phyloP scores from a whole-genome alignment of 1,284 basidiomycete species.

The Microbotryomycetes sp. region DNA sequence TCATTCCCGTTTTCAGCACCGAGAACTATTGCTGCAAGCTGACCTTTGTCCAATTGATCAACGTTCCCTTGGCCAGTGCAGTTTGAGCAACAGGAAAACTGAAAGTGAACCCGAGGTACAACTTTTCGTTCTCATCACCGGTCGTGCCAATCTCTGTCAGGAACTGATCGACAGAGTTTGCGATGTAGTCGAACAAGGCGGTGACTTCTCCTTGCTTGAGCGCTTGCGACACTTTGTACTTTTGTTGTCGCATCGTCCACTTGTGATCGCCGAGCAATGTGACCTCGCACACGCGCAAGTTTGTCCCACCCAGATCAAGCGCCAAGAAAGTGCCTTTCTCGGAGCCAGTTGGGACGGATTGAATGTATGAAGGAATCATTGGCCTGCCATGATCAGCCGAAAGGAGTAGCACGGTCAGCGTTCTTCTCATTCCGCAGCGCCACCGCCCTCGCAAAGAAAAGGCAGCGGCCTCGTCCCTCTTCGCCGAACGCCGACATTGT shows the following conservation, averaged over 20 bases:
- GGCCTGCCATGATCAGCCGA: slow-evolving; percentile 24
- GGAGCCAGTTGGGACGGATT: slow-evolving; percentile 77
- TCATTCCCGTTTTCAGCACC: slow-evolving; percentile 1
- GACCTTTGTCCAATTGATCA: slow-evolving; percentile 90
- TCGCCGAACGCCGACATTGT: neutral
- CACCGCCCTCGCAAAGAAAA: neutral
- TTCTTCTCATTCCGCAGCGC: neutral
- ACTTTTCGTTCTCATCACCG: slow-evolving; percentile 44
- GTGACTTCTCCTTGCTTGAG: slow-evolving; percentile 82
- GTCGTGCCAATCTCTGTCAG: slow-evolving; percentile 58
- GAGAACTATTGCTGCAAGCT: slow-evolving; percentile 19
- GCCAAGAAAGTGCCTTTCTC: slow-evolving; percentile 90
- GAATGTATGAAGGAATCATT: slow-evolving; percentile 68
- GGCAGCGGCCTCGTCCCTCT: neutral
- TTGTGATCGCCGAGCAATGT: slow-evolving; percentile 78
- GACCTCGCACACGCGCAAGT: slow-evolving; percentile 70
- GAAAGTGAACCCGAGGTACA: slow-evolving; percentile 88
- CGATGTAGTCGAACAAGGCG: slow-evolving; percentile 86
- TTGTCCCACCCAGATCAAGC: slow-evolving; percentile 88
- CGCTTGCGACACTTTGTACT: slow-evolving; percentile 83
- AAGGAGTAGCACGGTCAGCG: slow-evolving; percentile 3
- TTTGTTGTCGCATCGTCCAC: slow-evolving; percentile 82
- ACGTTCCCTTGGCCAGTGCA: slow-evolving; percentile 77
- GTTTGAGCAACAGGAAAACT: slow-evolving; percentile 97
- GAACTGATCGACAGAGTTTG: slow-evolving; percentile 90